phyloP scores from a whole-genome alignment of 176 grass and related monocot genomes.

The Canna indica region DNA sequence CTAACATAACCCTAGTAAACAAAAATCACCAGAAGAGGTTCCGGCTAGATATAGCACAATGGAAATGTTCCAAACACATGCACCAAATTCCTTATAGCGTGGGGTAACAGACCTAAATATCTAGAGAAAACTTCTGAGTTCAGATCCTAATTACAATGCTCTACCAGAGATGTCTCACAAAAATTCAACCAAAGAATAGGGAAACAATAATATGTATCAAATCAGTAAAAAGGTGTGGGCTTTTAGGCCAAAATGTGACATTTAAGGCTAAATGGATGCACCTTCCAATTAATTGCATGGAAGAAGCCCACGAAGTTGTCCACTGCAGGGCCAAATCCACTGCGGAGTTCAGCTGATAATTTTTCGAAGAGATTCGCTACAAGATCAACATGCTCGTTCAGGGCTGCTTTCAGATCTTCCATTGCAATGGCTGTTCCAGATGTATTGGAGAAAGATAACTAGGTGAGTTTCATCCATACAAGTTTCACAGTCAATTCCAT shows the following conservation, averaged over 20 bases:
- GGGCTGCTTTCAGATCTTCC: constrained; percentile 60
- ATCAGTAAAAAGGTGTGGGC: neutral
- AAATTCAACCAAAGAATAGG: neutral
- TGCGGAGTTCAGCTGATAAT: constrained; percentile 64
- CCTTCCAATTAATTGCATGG: constrained; percentile 94
- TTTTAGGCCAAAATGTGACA: neutral
- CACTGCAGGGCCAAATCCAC: constrained; percentile 55
- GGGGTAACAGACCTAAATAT: neutral
- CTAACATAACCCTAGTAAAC: no score
- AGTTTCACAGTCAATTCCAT: neutral
- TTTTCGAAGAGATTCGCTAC: constrained; percentile 55
- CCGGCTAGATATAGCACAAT: no score
- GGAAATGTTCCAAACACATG: no score
- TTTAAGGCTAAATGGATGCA: neutral
- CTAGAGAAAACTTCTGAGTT: neutral
- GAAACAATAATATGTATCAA: neutral
- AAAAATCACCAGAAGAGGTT: no score
- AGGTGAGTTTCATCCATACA: neutral
- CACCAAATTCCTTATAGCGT: neutral
- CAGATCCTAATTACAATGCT: neutral
- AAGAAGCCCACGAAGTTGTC: constrained; percentile 82
- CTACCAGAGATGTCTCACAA: neutral
- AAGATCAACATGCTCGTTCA: constrained; percentile 77
- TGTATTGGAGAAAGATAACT: neutral
- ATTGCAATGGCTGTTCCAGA: constrained; percentile 15